Evolutionary conservation across 176 grass and related monocot genomes (phyloP), one percentile per base, ranked within the genome.

Genomic region (Eremochloa ophiuroides): DNA sequence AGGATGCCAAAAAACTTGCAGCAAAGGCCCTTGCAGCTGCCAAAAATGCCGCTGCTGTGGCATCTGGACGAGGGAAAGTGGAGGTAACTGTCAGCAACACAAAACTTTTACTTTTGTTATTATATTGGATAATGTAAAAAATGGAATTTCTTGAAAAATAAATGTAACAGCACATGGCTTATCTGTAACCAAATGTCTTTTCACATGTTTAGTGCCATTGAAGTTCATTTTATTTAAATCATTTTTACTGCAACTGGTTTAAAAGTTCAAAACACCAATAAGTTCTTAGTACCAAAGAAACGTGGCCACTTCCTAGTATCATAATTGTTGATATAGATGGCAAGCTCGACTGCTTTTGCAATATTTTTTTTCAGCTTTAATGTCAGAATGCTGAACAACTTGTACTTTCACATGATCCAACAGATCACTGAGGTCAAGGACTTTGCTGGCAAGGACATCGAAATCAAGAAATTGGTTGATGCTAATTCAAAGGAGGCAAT

Each of bases 391-490:
- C 30, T 86, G 33, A 86, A 28, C 40, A 85, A 23, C 44, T 76
- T 75, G 8, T 71, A 15, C 39, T 47, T 71, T 74, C 25, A 5
- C 47, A 51, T 81, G 40, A 62, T 48, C 25, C 61, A 59, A 81
- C 69, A 99, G 97, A 96, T 99, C 80, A 90, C 85, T 44, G 97
- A 99, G 64, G 87, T 99, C 73, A 84, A 87, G 58, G 93, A 96
- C 86, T 99, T 99, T 69, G 97, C 93, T 2, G 97, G 97, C 20
- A 86, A 99, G 76, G 93, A 99, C 20, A 90, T 99, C 25, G 85
- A 99, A 75, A 87, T 99, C 33, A 98, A 87, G 83, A 99, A 96
- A 75, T 78, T 99, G 64, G 93, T 99, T 31, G 93, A 95, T 66
- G 85, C 91, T 9, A 91, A 96, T 74, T 99, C 97, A 26, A 95